A percentile compares a stretch with the other conserved stretches of the same genome.
phyloP scores from a whole-genome alignment of 345 rosid species.

The Excoecaria agallocha region DNA sequence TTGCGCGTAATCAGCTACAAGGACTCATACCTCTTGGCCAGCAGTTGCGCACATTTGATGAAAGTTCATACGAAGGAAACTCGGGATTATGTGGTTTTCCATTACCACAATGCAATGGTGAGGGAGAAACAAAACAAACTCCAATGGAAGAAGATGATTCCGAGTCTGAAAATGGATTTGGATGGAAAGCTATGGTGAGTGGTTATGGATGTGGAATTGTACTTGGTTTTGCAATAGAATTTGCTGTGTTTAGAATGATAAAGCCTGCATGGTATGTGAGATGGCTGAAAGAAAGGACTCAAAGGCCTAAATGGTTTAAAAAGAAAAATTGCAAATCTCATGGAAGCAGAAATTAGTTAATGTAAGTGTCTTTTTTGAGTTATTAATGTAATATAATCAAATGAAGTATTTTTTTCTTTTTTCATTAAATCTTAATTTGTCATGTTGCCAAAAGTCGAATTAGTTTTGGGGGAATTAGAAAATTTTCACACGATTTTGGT shows the following conservation, averaged over 20 bases:
- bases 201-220: conserved; percentile 23
- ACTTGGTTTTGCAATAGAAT: neutral
- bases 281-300: no score
- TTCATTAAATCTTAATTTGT: no score
- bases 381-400: no score
- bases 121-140: neutral
- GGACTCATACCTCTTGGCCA: conserved; percentile 10
- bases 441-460: no score
- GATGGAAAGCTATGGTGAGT: conserved; percentile 9
- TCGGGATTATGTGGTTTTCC: conserved; percentile 23
- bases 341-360: no score
- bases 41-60: conserved; percentile 1
- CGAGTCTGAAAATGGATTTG: neutral
- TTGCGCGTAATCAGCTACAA: conserved; percentile 5
- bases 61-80: conserved; percentile 10
- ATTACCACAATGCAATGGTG: neutral
- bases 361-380: no score
- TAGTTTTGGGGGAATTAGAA: no score
- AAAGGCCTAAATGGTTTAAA: no score
- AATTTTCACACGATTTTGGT: no score
- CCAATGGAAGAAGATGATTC: neutral
- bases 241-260: neutral
- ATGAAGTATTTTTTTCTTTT: no score
- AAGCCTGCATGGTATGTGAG: no score
- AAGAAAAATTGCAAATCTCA: no score